Percentiles rank a stretch among this genome's conserved stretches.
Evolutionary conservation across 805 yeast genomes (phyloP).

Genomic region (Kodamaea neixiangensis): DNA sequence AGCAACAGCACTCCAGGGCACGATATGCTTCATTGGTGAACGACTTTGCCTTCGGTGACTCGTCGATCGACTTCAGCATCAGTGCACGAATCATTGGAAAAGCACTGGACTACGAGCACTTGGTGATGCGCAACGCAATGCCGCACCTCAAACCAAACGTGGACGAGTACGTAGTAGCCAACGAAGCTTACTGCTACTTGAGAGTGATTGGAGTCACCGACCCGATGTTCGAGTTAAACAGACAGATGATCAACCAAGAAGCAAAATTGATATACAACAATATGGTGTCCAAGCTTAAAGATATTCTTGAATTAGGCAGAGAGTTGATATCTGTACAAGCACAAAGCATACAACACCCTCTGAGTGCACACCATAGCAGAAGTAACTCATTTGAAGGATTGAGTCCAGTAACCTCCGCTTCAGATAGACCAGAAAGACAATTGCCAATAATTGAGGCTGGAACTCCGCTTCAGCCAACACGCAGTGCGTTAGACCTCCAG

Average conservation of each 20-base stretch:
- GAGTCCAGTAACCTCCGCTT: background rate
- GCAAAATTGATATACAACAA: constrained; percentile 34
- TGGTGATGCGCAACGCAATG: constrained; percentile 16
- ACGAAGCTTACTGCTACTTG: constrained; percentile 28
- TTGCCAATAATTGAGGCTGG: background rate
- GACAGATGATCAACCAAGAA: constrained; percentile 33
- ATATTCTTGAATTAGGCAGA: constrained; percentile 27
- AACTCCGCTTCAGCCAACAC: constrained; percentile 17
- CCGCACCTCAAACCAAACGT: constrained; percentile 17
- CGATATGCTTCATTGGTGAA: constrained; percentile 21
- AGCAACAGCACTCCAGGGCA: constrained; percentile 2
- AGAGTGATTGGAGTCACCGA: constrained; percentile 27
- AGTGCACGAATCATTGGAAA: constrained; percentile 40
- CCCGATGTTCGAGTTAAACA: constrained; percentile 28
- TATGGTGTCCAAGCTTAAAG: constrained; percentile 30
- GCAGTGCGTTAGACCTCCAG: constrained; percentile 26
- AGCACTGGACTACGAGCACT: constrained; percentile 30
- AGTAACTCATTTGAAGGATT: background rate
- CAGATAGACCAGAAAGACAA: background rate
- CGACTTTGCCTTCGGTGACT: constrained; percentile 33
- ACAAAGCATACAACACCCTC: background rate
- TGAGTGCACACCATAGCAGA: background rate
- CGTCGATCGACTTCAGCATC: constrained; percentile 34
- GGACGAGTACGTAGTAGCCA: constrained; percentile 34
- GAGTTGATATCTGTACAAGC: constrained; percentile 16